These are phyloP conservation scores for Cladosporium sp. DNA, from an alignment of 2,329 filamentous ascomycete genomes.

Conservation along the genomic window DNA sequence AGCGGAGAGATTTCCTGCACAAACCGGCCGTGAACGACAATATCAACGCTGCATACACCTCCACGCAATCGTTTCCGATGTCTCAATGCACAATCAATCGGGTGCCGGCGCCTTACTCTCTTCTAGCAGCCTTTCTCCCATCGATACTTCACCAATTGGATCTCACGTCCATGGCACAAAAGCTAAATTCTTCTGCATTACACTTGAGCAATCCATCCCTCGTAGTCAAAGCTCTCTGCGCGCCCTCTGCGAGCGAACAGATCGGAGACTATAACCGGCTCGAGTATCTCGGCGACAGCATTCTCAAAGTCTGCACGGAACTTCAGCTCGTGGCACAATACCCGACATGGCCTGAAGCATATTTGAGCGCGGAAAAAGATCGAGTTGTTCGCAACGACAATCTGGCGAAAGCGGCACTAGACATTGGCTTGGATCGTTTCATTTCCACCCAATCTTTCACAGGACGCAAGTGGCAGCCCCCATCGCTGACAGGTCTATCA, in stretches of 20 bases:
- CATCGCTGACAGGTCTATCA: constrained; percentile 52
- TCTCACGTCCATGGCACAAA: too few species aligned
- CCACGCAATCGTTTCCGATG: constrained; percentile 46
- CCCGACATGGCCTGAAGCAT: constrained; percentile 74
- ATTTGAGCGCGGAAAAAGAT: constrained; percentile 66
- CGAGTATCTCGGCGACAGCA: too few species aligned
- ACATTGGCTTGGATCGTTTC: too few species aligned
- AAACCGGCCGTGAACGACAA: constrained; percentile 15
- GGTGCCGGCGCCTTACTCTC: too few species aligned
- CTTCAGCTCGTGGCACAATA: too few species aligned
- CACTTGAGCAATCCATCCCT: constrained; percentile 54
- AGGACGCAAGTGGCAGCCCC: constrained; percentile 66
- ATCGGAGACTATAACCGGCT: constrained; percentile 71
- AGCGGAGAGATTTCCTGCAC: constrained; percentile 64
- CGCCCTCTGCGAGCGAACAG: constrained; percentile 56
- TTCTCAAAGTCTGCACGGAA: too few species aligned
- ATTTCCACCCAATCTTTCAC: constrained; percentile 68
- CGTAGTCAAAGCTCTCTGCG: constrained; percentile 65
- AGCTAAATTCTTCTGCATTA: too few species aligned
- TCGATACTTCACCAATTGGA: too few species aligned
- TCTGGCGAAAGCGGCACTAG: too few species aligned
- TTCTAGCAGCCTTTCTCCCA: too few species aligned
- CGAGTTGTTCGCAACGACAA: too few species aligned
- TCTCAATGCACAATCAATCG: too few species aligned
- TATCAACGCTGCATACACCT: constrained; percentile 33